Base-by-base conservation (phyloP, 2,329 filamentous ascomycete species). In the Arthrobotrys entomopaga region DNA sequence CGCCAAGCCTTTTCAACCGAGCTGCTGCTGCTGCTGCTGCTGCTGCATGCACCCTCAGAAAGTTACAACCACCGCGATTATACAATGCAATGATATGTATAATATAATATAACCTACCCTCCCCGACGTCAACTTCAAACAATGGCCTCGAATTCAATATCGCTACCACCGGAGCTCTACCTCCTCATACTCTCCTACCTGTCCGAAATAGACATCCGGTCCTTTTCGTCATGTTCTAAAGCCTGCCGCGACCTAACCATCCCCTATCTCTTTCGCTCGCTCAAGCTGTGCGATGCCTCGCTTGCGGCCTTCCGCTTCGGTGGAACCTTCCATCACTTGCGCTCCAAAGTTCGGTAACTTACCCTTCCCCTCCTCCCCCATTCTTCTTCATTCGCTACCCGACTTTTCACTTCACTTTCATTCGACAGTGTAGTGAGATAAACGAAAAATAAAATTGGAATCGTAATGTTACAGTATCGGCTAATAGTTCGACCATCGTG, bases 301-400 rank as follows among this genome's bases (percentile, higher is more conserved):
- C 54, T 60, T 8, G n/a, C 34, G 10, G 66, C 59, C 29, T 54
- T 49, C 34, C 29, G 29, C 13, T 13, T 48, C 19, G 38, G 48
- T 15, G 59, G 53, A 16, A 58, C 22, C 2, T 20, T 65, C 13
- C 26, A 42, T 16, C 2, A 20, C 49, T 50, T 72, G 52, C 42
- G 64, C 48, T 54, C 38, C 22, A 60, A 54, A 53, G 56, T 67
- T 58, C 50, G 56, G 64, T 67, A 59, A 43, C 54, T 60, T 60
- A 34, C 29, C 29, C 29, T 56, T 56, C 11, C 52, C 16, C 6
- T 26, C 15, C 50, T 16, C 11, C 13, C 16, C 42, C 15, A 46
- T 50, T 50, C 10, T 5, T 22, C n/a, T n/a, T n/a, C n/a, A n/a
- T n/a, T n/a, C n/a, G n/a, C n/a, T n/a, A n/a, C n/a, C n/a, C n/a